Conservation (phyloP, 768 basidiomycete species). For the Lactifluus rugatus region DNA sequence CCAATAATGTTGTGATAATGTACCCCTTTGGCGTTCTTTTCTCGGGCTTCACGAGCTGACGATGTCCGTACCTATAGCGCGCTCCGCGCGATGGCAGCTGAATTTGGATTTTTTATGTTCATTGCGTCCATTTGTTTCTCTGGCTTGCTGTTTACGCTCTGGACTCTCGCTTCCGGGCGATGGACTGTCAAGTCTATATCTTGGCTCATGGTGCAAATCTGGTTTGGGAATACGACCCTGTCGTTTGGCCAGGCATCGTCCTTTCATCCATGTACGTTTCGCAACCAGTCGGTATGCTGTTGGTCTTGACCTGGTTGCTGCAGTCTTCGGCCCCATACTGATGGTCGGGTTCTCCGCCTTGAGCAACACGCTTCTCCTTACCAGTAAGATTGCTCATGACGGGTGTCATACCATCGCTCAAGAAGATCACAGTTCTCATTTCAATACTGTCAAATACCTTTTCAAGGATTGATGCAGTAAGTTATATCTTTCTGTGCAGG, state of each 20-base stretch:
- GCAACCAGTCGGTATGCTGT: background rate
- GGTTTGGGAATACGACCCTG: slow-evolving; percentile 73
- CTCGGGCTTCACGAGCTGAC: background rate
- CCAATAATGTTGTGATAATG: slow-evolving; percentile 73
- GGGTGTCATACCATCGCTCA: slow-evolving; percentile 4
- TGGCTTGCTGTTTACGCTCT: slow-evolving; percentile 52
- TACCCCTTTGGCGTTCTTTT: slow-evolving; percentile 28
- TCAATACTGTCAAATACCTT: slow-evolving; percentile 89
- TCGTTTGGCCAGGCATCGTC: slow-evolving; percentile 34
- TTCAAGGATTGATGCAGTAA: slow-evolving; percentile 56
- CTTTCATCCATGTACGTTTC: slow-evolving; percentile 31
- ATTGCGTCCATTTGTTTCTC: slow-evolving; percentile 77
- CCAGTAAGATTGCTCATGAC: slow-evolving; percentile 44
- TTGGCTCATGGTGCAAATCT: slow-evolving; percentile 81
- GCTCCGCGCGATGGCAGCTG: slow-evolving; percentile 70
- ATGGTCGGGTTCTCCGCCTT: slow-evolving; percentile 76
- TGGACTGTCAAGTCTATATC: slow-evolving; percentile 47
- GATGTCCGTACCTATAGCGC: slow-evolving; percentile 36
- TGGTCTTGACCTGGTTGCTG: background rate
- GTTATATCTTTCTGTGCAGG: slow-evolving; percentile 17
- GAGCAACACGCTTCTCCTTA: slow-evolving; percentile 68
- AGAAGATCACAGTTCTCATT: slow-evolving; percentile 46
- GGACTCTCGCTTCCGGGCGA: slow-evolving; percentile 36
- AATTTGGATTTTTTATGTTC: slow-evolving; percentile 70
- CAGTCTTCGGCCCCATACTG: slow-evolving; percentile 61